Conservation (phyloP, 345 rosid species). For the Populus deltoides region DNA sequence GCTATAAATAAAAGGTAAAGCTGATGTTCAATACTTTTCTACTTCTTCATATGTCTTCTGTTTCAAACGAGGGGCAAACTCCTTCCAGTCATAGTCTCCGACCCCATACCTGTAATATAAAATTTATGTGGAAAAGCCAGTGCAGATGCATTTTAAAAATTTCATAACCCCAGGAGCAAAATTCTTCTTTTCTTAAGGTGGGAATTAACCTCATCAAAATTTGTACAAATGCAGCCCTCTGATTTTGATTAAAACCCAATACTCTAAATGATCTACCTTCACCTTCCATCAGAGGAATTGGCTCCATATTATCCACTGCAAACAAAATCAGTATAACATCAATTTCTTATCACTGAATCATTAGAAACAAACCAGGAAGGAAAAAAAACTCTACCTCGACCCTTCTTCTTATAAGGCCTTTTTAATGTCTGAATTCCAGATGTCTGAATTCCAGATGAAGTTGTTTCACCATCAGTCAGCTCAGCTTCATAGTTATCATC, state of each 20-base stretch:
- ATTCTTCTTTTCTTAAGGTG: neutral
- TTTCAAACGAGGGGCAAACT: slow-evolving; percentile 78
- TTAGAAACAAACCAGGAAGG: neutral
- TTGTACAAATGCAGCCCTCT: slow-evolving; percentile 94
- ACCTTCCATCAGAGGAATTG: slow-evolving; percentile 96
- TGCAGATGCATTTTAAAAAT: neutral
- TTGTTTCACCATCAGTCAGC: slow-evolving; percentile 73
- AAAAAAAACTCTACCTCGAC: slow-evolving; percentile 53
- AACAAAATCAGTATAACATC: slow-evolving; percentile 14
- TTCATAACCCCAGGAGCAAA: neutral
- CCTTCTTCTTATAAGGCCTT: slow-evolving; percentile 71
- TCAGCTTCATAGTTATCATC: slow-evolving; percentile 98
- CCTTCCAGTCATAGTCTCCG: slow-evolving; percentile 89
- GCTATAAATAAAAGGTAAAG: slow-evolving; percentile 6
- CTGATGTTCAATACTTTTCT: slow-evolving; percentile 45
- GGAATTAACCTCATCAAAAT: slow-evolving; percentile 73
- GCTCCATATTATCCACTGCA: slow-evolving; percentile 65
- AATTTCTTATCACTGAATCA: neutral
- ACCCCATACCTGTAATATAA: slow-evolving; percentile 70
- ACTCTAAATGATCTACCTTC: slow-evolving; percentile 95
- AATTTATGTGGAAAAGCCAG: neutral
- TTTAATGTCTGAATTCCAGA: slow-evolving; percentile 74
- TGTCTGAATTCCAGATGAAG: slow-evolving; percentile 63
- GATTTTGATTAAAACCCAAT: slow-evolving; percentile 85
- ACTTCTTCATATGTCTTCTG: slow-evolving; percentile 92